Evolutionary conservation across 257 asterid species (phyloP).

Genomic region (Handroanthus guayacan): DNA sequence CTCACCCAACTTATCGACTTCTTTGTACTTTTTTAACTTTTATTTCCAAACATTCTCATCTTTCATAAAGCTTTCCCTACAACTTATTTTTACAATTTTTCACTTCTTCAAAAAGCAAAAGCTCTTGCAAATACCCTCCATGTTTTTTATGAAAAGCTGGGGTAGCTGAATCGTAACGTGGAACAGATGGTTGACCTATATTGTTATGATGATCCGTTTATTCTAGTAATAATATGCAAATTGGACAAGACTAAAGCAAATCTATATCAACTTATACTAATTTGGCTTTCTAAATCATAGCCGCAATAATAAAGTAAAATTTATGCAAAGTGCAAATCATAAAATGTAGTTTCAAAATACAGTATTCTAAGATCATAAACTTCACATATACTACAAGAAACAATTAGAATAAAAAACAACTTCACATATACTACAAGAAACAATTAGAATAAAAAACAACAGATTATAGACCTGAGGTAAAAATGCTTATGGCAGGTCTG

Average conservation of each 20-base stretch:
- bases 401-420: not conserved
- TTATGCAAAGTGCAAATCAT: not conserved
- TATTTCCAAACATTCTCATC: too few relatives aligned
- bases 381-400: not conserved
- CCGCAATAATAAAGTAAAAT: too few relatives aligned
- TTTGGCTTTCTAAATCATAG: too few relatives aligned
- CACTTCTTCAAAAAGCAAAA: too few relatives aligned
- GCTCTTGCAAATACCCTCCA: too few relatives aligned
- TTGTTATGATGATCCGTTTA: not conserved
- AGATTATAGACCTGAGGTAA: not conserved
- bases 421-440: too few relatives aligned
- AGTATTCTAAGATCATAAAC: slow-evolving; percentile 4
- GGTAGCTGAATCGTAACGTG: slow-evolving; percentile 5
- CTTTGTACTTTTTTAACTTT: too few relatives aligned
- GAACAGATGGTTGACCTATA: not conserved
- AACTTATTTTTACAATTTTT: too few relatives aligned
- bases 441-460: not conserved
- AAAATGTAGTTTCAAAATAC: not conserved
- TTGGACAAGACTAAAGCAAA: not conserved
- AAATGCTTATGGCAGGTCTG: not conserved
- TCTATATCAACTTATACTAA: not conserved
- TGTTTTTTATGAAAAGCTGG: not conserved
- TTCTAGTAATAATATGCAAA: not conserved
- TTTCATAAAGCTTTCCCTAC: too few relatives aligned
- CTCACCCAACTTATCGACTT: too few relatives aligned